Conservation (phyloP, 2,329 filamentous ascomycete genomes). For the Cladosporium halotolerans region DNA sequence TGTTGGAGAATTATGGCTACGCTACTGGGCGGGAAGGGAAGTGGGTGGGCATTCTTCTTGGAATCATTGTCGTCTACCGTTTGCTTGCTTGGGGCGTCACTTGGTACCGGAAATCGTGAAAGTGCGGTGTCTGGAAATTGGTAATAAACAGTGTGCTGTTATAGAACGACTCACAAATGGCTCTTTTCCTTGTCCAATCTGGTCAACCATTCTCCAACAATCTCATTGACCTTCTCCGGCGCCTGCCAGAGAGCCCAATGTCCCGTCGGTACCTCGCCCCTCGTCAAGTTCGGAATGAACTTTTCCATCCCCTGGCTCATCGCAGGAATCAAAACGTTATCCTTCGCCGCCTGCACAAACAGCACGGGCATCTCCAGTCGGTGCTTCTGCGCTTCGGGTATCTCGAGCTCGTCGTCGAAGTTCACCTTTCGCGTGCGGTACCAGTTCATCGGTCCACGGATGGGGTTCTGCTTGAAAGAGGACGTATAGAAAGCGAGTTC, state of each 20-base stretch:
- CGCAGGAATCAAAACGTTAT: conserved; percentile 64
- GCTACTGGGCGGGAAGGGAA: conserved; percentile 52
- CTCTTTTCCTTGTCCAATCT: conserved; percentile 45
- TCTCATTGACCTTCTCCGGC: conserved; percentile 61
- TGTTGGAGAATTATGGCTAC: conserved; percentile 63
- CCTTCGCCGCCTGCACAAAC: conserved; percentile 66
- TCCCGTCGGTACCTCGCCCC: conserved; percentile 58
- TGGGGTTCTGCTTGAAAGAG: conserved; percentile 63
- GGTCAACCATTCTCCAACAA: conserved; percentile 63
- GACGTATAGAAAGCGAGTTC: conserved; percentile 72
- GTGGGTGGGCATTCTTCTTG: conserved; percentile 68
- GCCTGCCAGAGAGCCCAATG: conserved; percentile 84
- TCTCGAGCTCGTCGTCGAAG: conserved; percentile 62
- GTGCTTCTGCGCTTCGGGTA: conserved; percentile 18
- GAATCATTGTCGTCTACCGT: conserved; percentile 65
- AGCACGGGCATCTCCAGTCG: conserved; percentile 50
- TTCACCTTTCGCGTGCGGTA: conserved; percentile 72
- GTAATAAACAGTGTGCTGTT: background rate
- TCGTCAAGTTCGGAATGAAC: conserved; percentile 58
- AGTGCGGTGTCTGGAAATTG: background rate
- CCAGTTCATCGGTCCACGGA: conserved; percentile 69
- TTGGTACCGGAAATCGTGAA: conserved; percentile 11
- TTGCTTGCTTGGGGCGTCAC: conserved; percentile 56
- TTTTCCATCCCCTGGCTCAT: conserved; percentile 68
- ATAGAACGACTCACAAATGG: conserved; percentile 34